Evolutionary conservation across 345 rosid genomes (phyloP), one percentile per base, ranked within the genome.

Genomic region (Citrus inodora): DNA sequence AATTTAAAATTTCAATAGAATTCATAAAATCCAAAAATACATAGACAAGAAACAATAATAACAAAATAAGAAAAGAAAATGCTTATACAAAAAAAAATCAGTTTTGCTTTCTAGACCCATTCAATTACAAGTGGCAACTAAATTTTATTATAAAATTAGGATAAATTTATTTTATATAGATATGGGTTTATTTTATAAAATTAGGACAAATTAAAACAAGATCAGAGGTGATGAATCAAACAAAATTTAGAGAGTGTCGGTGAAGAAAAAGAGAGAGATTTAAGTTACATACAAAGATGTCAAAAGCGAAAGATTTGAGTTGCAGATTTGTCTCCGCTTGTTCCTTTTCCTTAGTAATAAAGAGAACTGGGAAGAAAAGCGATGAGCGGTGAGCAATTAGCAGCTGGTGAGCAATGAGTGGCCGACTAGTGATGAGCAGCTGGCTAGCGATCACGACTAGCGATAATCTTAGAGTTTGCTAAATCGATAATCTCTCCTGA

Each of bases 351-450:
- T 6, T 35, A 35, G 8, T 35, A 1, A 35, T 8, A 25, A 58
- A 61, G 65, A 72, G 63, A 71, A 27, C 2, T 16, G 4, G 33
- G 51, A 56, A 16, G 3, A 40, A 1, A 40, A 40, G 3, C 0
- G 0, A 40, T 2, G 3, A 40, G 0, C 3, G 0, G 3, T 9
- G 13, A 40, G 46, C 46, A 40, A 40, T 2, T 0, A 40, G 3
- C 3, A 6, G 42, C 1, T 0, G 0, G 42, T 0, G 2, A 8
- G 42, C 2, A 7, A 38, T 38, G 10, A 8, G 42, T 0, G 3
- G 10, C 10, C 10, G 0, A 1, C 46, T 0, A 40, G 3, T 9
- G 0, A 9, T 9, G 46, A 40, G 13, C 3, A 2, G 1, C 9
- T 1, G 8, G 10, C 0, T 2, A 37, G 40, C 38, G 1, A 35